These are phyloP conservation scores for Phytophthora melonis DNA, from an alignment of 352 stramenopile genomes.

Conservation along the genomic window DNA sequence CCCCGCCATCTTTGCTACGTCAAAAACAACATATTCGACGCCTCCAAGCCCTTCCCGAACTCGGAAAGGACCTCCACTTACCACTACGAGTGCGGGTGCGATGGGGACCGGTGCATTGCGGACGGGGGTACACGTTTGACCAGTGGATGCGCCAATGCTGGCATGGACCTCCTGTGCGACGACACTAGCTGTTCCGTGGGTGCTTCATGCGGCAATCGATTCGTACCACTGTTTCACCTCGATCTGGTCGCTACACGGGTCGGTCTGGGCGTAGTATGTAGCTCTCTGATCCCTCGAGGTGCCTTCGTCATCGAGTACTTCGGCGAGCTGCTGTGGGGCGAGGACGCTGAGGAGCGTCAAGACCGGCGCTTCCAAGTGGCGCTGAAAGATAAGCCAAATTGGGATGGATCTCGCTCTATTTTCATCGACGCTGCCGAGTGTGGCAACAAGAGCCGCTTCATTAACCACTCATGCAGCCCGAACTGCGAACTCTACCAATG, in stretches of 20 bases:
- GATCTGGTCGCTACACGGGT: neutral
- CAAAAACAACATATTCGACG: no score
- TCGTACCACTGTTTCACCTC: neutral
- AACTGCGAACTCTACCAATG: no score
- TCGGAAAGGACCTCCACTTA: neutral
- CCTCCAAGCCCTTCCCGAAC: no score
- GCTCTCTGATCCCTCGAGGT: neutral
- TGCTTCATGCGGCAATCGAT: constrained; percentile 3
- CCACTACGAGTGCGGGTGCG: neutral
- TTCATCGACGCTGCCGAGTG: no score
- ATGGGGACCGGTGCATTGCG: neutral
- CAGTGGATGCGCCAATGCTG: constrained; percentile 2
- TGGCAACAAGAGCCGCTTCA: no score
- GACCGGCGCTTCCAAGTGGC: no score
- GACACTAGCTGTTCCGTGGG: neutral
- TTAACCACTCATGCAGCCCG: no score
- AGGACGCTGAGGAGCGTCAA: no score
- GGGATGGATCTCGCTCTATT: no score
- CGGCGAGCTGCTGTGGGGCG: no score
- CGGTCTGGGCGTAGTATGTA: neutral
- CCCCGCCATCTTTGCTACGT: neutral
- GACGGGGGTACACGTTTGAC: constrained; percentile 1
- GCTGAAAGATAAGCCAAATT: no score
- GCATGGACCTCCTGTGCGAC: constrained; percentile 1
- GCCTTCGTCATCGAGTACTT: no score